A percentile compares a stretch with the other conserved stretches of the same genome.
Evolutionary conservation across 331 rosid species (phyloP).

Genomic region (Rhamnella rubrinervis): DNA sequence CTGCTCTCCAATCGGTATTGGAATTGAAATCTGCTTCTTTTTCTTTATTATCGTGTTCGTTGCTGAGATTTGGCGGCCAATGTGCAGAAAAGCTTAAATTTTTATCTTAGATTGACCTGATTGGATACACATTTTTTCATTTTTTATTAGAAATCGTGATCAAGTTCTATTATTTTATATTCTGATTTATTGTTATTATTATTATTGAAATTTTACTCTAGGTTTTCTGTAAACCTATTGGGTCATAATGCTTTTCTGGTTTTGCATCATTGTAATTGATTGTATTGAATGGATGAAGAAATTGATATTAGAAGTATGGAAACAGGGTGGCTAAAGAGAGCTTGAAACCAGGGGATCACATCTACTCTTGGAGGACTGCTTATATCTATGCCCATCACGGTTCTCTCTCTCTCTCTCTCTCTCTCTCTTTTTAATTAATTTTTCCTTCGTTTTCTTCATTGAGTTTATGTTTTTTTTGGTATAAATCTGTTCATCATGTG

Average conservation of each 20-base stretch:
- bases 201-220: background rate
- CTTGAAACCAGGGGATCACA: slow-evolving; percentile 89
- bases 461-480: background rate
- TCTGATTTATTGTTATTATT: too few species aligned
- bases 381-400: slow-evolving; percentile 94
- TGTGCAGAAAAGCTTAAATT: background rate
- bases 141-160: too few species aligned
- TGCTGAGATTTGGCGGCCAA: background rate
- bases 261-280: background rate
- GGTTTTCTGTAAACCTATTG: slow-evolving; percentile 9
- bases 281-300: too few species aligned
- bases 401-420: slow-evolving; percentile 21
- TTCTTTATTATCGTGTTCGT: background rate
- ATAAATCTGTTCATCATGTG: background rate
- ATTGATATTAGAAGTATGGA: slow-evolving; percentile 15
- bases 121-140: background rate
- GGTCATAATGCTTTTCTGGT: background rate
- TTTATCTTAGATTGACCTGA: background rate
- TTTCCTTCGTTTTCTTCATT: background rate
- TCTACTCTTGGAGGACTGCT: slow-evolving; percentile 92
- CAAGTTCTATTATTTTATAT: too few species aligned
- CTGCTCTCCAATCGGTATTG: slow-evolving; percentile 77
- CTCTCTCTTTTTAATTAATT: background rate
- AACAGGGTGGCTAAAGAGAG: slow-evolving; percentile 57
- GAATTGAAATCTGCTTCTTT: background rate